Percentiles rank a stretch among this genome's conserved stretches.
Evolutionary conservation across 1,284 basidiomycete genomes (phyloP).

Genomic region (Leccinum fuscescens): DNA sequence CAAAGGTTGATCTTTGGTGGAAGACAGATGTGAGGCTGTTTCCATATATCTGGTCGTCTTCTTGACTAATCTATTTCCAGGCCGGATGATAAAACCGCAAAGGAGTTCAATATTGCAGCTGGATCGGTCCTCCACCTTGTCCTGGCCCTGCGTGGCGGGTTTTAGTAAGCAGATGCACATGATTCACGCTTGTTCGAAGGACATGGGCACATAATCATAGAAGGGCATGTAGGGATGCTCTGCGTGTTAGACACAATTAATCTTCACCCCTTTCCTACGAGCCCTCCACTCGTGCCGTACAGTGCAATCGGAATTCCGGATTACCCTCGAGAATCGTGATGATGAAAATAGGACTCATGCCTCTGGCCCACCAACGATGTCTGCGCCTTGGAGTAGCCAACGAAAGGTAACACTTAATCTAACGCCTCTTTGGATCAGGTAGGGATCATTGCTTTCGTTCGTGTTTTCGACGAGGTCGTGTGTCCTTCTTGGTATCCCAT

Average conservation of each 20-base stretch:
- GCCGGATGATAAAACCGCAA: conserved; percentile 85
- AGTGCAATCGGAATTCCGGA: conserved; percentile 1
- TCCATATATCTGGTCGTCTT: conserved; percentile 2
- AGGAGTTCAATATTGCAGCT: conserved; percentile 78
- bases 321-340: conserved; percentile 1
- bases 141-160: conserved; percentile 86
- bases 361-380: conserved; percentile 59
- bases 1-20: conserved; percentile 95
- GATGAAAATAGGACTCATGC: conserved; percentile 12
- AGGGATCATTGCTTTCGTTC: conserved; percentile 26
- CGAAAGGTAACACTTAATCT: conserved; percentile 77
- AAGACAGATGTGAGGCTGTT: conserved; percentile 83
- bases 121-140: conserved; percentile 91
- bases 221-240: conserved; percentile 20
- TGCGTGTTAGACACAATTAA: conserved; percentile 29
- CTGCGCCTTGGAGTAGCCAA: conserved; percentile 75
- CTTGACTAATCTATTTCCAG: conserved; percentile 34
- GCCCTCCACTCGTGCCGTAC: conserved; percentile 4
- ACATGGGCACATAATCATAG: conserved; percentile 28
- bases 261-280: conserved; percentile 20
- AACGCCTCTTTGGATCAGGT: conserved; percentile 50
- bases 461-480: conserved; percentile 46
- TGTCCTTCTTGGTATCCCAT: conserved; percentile 57
- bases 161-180: conserved; percentile 10
- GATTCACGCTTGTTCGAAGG: conserved; percentile 10